Conservation (phyloP, 2,329 filamentous ascomycete species). For the Huntiella savannae region DNA sequence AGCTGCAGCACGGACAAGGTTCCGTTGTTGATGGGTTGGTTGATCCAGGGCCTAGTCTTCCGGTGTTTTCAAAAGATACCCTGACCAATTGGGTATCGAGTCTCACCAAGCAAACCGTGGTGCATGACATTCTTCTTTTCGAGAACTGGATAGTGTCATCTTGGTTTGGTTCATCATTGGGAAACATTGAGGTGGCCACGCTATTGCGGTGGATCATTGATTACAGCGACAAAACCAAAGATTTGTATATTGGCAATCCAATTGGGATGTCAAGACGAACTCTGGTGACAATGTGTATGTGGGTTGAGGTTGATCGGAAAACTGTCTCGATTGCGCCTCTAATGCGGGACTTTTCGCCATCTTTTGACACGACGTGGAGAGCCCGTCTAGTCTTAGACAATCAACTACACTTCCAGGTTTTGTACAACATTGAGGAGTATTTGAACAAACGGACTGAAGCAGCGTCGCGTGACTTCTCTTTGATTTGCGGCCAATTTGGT, state of each 20-base stretch:
- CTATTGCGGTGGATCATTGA: too few species aligned
- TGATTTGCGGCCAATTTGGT: neutral
- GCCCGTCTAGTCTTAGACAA: conserved; percentile 26
- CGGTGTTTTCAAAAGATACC: too few species aligned
- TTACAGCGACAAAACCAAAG: too few species aligned
- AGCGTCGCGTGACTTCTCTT: neutral
- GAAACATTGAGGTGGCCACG: too few species aligned
- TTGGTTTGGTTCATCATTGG: too few species aligned
- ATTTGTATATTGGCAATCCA: neutral
- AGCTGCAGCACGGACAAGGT: too few species aligned
- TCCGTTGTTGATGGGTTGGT: too few species aligned
- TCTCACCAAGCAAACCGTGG: too few species aligned
- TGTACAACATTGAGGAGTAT: conserved; percentile 29
- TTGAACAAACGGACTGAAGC: neutral
- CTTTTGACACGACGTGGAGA: conserved; percentile 16
- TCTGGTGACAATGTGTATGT: neutral
- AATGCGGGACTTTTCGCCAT: neutral
- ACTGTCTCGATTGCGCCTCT: neutral
- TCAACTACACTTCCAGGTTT: conserved; percentile 25
- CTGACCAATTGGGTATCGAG: too few species aligned
- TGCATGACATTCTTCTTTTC: too few species aligned
- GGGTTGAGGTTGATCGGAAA: neutral
- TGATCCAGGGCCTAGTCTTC: too few species aligned
- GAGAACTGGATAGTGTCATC: too few species aligned
- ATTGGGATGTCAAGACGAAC: neutral